Base-by-base conservation (phyloP, 805 yeast genomes). In the Kodamaea jinghongensis region DNA sequence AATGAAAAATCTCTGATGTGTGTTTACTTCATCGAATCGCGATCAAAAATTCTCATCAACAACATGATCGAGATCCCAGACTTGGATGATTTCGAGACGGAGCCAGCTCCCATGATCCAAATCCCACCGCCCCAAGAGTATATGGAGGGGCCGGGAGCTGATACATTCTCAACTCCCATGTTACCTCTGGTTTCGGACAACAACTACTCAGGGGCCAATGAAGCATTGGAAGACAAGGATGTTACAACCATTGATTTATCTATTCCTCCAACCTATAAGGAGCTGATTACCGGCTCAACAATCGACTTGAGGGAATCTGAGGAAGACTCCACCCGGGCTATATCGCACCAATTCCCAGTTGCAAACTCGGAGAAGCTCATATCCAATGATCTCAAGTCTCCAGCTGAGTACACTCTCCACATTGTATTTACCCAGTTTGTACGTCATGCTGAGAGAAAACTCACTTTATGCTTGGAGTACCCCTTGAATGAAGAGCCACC, bases 361-460 rank as follows among this genome's bases (percentile, higher is more conserved):
- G 7, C 5, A 20, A 20, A 20, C 5, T 5, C 23, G 8, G 35
- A 22, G 8, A 17, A 31, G 15, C 29, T 12, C 14, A 25, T 32
- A 3, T 20, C 31, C 2, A 10, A 16, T 3, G 40, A 37, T 17
- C 40, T 37, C 35, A 81, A 83, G 54, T 73, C 83, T 17, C 86
- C 90, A 0, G 83, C 91, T 0, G 97, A 90, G 53, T 93, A 93
- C 57, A 93, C 98, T 0, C 67, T 95, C 39, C 97, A 95, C 60
- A 89, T 95, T 17, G 73, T 95, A 29, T 95, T 95, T 58, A 88
- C 98, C 2, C 96, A 91, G 63, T 93, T 93, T 65, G 96, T 95
- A 7, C 81, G 97, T 41, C 83, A 84, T 50, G 95, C 98, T 0
- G 99, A 95, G 56, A 68, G 89, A 34, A 91, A 91, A 54, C 72